These are phyloP conservation scores for Coffea humblotiana DNA, from an alignment of 305 asterid genomes.

Conservation along the genomic window DNA sequence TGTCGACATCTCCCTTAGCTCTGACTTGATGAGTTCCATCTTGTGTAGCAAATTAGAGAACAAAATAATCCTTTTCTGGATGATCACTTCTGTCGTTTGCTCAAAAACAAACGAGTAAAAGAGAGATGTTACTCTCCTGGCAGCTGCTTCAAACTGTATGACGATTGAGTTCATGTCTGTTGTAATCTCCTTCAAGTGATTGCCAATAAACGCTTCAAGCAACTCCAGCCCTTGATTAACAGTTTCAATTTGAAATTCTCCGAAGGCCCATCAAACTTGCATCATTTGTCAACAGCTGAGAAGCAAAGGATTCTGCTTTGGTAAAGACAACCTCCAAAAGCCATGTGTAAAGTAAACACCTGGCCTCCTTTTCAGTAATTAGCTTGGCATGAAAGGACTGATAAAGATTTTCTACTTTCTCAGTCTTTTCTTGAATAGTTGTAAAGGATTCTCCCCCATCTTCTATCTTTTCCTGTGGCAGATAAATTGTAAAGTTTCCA, in stretches of 20 bases:
- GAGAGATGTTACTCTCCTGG: neutral
- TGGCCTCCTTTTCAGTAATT: neutral
- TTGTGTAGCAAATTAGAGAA: neutral
- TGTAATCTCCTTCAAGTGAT: too few species aligned
- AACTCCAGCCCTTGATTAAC: conserved; percentile 9
- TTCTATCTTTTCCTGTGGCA: too few species aligned
- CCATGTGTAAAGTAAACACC: too few species aligned
- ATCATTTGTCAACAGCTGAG: neutral
- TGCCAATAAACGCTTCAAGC: neutral
- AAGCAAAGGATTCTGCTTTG: neutral
- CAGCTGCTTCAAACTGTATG: neutral
- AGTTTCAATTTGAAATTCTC: conserved; percentile 10
- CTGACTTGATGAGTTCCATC: neutral
- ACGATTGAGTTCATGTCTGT: neutral
- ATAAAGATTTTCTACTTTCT: neutral
- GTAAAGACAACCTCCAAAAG: neutral
- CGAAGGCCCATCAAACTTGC: neutral
- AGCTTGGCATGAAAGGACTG: neutral
- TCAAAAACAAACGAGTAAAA: neutral
- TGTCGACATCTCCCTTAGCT: neutral
- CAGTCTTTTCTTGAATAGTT: neutral
- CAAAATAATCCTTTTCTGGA: neutral
- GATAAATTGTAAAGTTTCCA: too few species aligned
- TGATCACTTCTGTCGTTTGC: neutral
- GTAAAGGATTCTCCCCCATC: neutral